Evolutionary conservation across 1,284 basidiomycete genomes (phyloP).

Genomic region (Apiotrichum gracile): DNA sequence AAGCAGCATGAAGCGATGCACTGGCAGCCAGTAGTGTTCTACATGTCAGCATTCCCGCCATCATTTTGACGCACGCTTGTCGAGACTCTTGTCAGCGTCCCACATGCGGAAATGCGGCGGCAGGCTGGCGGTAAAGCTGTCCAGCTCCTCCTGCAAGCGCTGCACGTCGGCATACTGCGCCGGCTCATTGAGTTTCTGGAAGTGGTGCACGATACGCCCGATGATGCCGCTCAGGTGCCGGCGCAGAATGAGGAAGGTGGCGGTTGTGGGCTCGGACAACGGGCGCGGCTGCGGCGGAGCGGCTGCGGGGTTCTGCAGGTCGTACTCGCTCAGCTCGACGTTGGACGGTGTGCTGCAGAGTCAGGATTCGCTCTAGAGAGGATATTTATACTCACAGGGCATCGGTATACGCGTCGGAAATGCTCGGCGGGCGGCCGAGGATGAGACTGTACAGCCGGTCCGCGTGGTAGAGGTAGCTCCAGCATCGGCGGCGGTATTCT

Average conservation of each 20-base stretch:
- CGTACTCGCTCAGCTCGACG: constrained; percentile 62
- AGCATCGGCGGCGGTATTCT: constrained; percentile 84
- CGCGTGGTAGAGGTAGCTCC: constrained; percentile 89
- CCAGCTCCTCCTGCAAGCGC: constrained; percentile 74
- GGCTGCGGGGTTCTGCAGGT: constrained; percentile 35
- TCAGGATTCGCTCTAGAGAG: too few relatives aligned
- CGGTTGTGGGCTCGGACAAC: constrained; percentile 60
- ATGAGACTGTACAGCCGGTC: constrained; percentile 75
- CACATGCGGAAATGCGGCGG: constrained; percentile 58
- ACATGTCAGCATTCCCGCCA: neutral
- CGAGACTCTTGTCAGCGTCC: constrained; percentile 71
- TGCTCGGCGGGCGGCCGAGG: constrained; percentile 75
- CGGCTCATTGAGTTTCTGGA: constrained; percentile 77
- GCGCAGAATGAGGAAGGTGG: constrained; percentile 82
- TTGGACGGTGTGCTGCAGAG: constrained; percentile 68
- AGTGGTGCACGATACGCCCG: constrained; percentile 88
- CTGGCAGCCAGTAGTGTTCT: constrained; percentile 37
- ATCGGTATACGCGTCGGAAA: constrained; percentile 47
- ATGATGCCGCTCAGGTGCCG: constrained; percentile 78
- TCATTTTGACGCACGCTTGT: constrained; percentile 48
- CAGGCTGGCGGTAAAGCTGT: constrained; percentile 66
- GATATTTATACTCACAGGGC: constrained; percentile 25
- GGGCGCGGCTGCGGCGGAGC: constrained; percentile 42
- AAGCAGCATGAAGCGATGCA: constrained; percentile 44
- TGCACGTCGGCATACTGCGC: constrained; percentile 82